Conservation (phyloP, 208 protist genomes). For the Leptomonas pyrrhocoris region DNA sequence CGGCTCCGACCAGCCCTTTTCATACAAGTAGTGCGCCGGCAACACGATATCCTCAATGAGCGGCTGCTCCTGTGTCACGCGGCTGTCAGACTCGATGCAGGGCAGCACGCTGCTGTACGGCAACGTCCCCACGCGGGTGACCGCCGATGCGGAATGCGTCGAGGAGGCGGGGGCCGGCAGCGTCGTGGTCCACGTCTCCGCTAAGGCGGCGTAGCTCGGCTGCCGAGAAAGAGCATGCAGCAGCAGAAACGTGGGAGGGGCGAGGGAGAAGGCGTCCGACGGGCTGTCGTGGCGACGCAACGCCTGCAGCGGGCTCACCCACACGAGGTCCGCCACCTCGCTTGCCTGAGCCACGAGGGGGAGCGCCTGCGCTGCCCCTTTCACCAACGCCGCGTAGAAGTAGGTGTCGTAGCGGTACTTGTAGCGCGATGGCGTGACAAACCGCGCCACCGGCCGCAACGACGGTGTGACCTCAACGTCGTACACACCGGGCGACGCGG, state of each 20-base stretch:
- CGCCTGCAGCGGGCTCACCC: slow-evolving; percentile 52
- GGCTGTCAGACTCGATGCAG: slow-evolving; percentile 22
- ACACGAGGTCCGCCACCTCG: slow-evolving; percentile 51
- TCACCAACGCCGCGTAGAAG: slow-evolving; percentile 46
- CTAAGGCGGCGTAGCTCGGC: slow-evolving; percentile 28
- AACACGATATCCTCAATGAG: slow-evolving; percentile 25
- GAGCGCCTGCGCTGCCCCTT: slow-evolving; percentile 31
- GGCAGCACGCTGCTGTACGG: slow-evolving; percentile 32
- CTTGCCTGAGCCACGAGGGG: slow-evolving; percentile 33
- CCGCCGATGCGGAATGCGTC: not conserved
- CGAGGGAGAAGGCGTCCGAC: slow-evolving; percentile 40
- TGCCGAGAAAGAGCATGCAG: slow-evolving; percentile 41
- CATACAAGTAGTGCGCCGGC: slow-evolving; percentile 28
- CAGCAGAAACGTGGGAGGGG: slow-evolving; percentile 54
- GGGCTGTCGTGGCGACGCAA: slow-evolving; percentile 45
- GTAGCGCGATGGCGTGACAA: slow-evolving; percentile 51
- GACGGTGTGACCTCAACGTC: slow-evolving; percentile 20
- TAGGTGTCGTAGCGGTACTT: slow-evolving; percentile 63
- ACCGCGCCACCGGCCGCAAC: slow-evolving; percentile 46
- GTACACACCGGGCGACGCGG: slow-evolving; percentile 7
- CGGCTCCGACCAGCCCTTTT: slow-evolving; percentile 28
- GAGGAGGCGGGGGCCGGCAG: not conserved
- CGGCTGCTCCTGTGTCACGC: slow-evolving; percentile 7
- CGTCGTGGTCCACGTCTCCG: slow-evolving; percentile 26
- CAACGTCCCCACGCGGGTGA: slow-evolving; percentile 5